Conservation (phyloP, 2,329 filamentous ascomycete genomes). For the Trichoderma simmonsii region DNA sequence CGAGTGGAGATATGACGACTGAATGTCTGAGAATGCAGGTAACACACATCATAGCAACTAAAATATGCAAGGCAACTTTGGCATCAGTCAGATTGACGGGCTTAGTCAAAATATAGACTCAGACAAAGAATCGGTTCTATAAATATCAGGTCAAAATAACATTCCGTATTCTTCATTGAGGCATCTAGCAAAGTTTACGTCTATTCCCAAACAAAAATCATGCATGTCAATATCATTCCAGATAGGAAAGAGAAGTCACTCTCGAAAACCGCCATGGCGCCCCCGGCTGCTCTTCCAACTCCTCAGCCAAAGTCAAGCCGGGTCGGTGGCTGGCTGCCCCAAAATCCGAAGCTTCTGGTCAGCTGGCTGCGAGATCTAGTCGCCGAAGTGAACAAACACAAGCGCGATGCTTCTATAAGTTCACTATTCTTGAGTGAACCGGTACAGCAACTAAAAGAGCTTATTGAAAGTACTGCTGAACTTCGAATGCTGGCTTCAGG, state of each 20-base stretch:
- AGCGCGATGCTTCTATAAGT: neutral
- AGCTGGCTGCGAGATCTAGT: slow-evolving; percentile 10
- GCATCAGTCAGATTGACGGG: neutral
- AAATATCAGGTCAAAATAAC: neutral
- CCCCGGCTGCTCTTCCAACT: neutral
- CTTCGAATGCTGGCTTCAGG: slow-evolving; percentile 26
- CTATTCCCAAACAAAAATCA: neutral
- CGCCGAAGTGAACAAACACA: neutral
- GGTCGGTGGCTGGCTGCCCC: slow-evolving; percentile 18
- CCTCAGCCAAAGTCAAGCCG: neutral
- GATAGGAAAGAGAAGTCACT: neutral
- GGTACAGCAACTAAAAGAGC: slow-evolving; percentile 9
- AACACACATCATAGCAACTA: neutral
- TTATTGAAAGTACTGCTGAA: slow-evolving; percentile 21
- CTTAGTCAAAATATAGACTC: neutral
- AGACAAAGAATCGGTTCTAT: neutral
- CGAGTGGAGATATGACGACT: neutral
- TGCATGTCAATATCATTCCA: neutral
- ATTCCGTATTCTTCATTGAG: neutral
- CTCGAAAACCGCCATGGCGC: neutral
- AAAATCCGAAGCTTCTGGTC: neutral
- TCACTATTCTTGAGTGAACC: neutral
- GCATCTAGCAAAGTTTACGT: neutral
- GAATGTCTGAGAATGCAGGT: neutral
- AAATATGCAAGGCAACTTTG: neutral